Base-by-base conservation (phyloP, 257 asterid species). In the Solanum acaule region DNA sequence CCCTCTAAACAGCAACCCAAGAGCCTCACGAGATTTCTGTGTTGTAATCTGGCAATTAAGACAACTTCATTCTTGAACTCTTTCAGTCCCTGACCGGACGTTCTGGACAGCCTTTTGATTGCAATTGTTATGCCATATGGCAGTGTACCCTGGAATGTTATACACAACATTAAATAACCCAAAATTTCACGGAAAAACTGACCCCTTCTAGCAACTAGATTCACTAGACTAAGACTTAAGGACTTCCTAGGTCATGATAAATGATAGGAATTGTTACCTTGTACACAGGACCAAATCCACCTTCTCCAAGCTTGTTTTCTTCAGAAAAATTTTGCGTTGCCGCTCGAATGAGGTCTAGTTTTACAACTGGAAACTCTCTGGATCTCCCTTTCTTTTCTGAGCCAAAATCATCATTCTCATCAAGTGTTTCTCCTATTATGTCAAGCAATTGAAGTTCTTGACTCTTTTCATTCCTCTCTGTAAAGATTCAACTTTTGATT, bases 281-380 rank as follows among this genome's bases (percentile, higher is more conserved):
- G 59, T 85, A 85, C n/a, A 85, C 87, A 23, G 63, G 6, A 42
- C 87, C 87, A 85, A 85, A 85, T 85, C 87, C 87, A 44, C 87
- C 87, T 85, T 85, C 78, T 65, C 87, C 87, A 6, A 85, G 79
- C 65, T 85, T 85, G 38, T 65, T 63, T 23, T 65, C 29, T 18
- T 65, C 78, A 38, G 87, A 85, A 85, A 85, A 65, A 20, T 13
- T 35, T 4, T 65, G 63, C 1, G 63, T 85, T 42, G 79, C 87
- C 2, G 8, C 87, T 2, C 38, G 78, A 35, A 85, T 42, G 77
- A 85, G 37, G 33, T 38, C 25, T 85, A 85, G 25, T 33, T 35
- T 67, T 27, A 84, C 87, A 5, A 40, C 23, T 35, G 87, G 87
- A 63, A 61, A 34, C 46, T 61, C 87, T 18, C 10, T 18, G 77